Evolutionary conservation across 345 rosid species (phyloP).

Genomic region (Sonneratia alba): DNA sequence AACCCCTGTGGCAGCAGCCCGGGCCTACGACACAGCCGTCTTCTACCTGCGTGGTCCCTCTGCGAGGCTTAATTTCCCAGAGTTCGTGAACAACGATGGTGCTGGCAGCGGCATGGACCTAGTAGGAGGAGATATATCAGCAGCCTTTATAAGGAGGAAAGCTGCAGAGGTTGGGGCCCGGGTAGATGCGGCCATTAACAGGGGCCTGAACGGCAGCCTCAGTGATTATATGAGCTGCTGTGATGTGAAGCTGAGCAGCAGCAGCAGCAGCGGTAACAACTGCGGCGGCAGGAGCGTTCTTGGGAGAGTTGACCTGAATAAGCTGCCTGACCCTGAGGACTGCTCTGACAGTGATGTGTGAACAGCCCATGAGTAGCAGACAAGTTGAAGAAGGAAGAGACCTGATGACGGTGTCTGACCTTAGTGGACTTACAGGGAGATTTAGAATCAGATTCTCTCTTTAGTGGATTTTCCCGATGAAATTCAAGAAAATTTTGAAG

Average conservation of each 20-base stretch:
- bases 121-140: conserved; percentile 53
- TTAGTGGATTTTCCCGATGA: background rate
- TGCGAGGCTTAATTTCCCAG: conserved; percentile 92
- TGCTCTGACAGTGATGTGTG: conserved; percentile 4
- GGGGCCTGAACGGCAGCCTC: background rate
- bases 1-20: conserved; percentile 82
- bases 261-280: conserved; percentile 17
- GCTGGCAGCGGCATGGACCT: conserved; percentile 18
- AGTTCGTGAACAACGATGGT: conserved; percentile 49
- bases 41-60: conserved; percentile 86
- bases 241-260: background rate
- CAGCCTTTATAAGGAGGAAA: conserved; percentile 73
- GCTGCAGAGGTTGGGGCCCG: conserved; percentile 90
- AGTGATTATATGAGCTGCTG: background rate
- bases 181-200: conserved; percentile 53
- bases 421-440: background rate
- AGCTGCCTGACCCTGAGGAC: conserved; percentile 89
- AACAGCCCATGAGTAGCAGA: background rate
- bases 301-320: conserved; percentile 81
- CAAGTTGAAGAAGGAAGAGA: background rate
- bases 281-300: conserved; percentile 35
- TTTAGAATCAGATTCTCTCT: background rate
- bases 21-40: conserved; percentile 97
- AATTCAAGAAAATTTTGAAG: background rate
- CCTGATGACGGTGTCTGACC: background rate